Conservation (phyloP, 768 basidiomycete genomes). For the Pleurotus djamor region DNA sequence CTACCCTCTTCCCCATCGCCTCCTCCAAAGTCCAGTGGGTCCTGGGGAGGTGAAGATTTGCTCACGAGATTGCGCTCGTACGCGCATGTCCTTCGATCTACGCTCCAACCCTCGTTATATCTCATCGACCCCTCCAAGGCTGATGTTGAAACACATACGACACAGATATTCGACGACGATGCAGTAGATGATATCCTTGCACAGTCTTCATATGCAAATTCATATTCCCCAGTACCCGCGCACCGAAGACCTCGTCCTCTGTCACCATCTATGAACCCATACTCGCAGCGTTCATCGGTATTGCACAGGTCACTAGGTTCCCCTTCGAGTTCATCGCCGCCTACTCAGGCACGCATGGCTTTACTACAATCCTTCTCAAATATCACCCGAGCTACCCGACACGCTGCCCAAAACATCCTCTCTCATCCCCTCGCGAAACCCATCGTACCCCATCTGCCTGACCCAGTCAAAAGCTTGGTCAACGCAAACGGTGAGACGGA, state of each 20-base stretch:
- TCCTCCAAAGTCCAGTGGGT: constrained; percentile 42
- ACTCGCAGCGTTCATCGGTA: constrained; percentile 69
- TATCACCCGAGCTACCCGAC: constrained; percentile 88
- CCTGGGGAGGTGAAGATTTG: constrained; percentile 89
- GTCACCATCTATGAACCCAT: constrained; percentile 48
- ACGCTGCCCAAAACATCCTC: constrained; percentile 92
- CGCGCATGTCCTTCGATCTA: constrained; percentile 81
- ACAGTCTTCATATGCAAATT: constrained; percentile 73
- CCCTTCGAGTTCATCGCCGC: constrained; percentile 41
- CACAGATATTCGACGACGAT: constrained; percentile 78
- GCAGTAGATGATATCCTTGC: constrained; percentile 87
- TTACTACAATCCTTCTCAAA: constrained; percentile 94
- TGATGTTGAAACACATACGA: constrained; percentile 93
- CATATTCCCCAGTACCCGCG: constrained; percentile 80
- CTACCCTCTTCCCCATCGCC: constrained; percentile 47
- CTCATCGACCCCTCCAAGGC: constrained; percentile 89
- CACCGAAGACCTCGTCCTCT: constrained; percentile 76
- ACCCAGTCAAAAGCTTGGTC: constrained; percentile 88
- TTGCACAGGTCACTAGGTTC: constrained; percentile 77
- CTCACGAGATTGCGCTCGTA: constrained; percentile 74
- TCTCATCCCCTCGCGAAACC: constrained; percentile 96
- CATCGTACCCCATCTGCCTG: constrained; percentile 93
- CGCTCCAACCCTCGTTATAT: constrained; percentile 81
- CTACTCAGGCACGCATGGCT: constrained; percentile 74
- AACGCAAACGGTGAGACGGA: constrained; percentile 89